phyloP scores from a whole-genome alignment of 2,329 filamentous ascomycete genomes.

The Colletotrichum sansevieriae region DNA sequence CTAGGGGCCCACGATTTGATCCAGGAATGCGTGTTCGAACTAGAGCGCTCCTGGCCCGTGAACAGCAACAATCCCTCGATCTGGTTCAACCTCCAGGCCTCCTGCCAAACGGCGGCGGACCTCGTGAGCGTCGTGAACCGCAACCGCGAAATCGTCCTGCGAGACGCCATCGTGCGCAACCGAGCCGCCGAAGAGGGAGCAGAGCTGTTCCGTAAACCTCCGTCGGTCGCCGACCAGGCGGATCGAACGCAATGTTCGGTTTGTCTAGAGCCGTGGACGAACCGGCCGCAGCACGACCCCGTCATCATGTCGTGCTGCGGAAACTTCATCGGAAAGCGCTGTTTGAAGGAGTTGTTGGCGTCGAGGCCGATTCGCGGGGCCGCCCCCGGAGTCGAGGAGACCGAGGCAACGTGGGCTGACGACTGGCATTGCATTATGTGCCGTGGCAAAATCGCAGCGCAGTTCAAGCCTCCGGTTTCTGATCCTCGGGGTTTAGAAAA shows the following conservation, averaged over 20 bases:
- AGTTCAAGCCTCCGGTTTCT: conserved; percentile 10
- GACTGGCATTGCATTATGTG: conserved; percentile 24
- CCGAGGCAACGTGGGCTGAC: conserved; percentile 6
- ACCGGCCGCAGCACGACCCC: conserved; percentile 28
- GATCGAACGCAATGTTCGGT: background rate
- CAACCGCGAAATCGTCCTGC: conserved; percentile 19
- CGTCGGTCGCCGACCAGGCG: background rate
- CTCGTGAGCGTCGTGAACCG: conserved; percentile 7
- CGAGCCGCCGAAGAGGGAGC: background rate
- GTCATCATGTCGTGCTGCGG: conserved; percentile 29
- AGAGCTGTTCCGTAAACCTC: background rate
- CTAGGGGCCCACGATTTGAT: conserved; percentile 17
- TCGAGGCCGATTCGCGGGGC: conserved; percentile 9
- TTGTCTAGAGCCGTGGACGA: conserved; percentile 18
- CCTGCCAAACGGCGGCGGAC: background rate
- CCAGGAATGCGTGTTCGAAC: conserved; percentile 33
- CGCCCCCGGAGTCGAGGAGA: background rate
- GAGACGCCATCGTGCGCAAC: conserved; percentile 18
- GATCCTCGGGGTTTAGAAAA: no score
- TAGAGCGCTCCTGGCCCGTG: conserved; percentile 32
- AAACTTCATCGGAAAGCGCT: conserved; percentile 22
- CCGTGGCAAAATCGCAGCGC: background rate
- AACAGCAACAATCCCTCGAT: background rate
- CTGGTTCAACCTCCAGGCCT: background rate
- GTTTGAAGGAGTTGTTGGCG: conserved; percentile 30